Base-by-base conservation (phyloP, 2,329 filamentous ascomycete species). In the Ophiosphaerella herpotricha region DNA sequence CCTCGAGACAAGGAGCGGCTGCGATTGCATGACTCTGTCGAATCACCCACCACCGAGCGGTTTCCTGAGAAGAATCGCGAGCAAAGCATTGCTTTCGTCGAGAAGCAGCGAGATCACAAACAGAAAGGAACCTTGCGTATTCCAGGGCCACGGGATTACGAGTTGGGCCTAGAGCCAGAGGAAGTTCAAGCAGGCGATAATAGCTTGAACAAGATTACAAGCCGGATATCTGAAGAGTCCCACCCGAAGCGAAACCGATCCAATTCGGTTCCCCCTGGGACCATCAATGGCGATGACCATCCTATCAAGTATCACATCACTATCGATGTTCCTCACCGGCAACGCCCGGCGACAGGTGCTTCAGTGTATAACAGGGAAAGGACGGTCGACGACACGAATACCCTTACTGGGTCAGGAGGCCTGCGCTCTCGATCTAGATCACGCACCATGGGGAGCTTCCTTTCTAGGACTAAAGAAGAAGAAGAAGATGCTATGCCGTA, bases 141-240 rank as follows among this genome's bases (percentile, higher is more conserved):
- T 62, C 94, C 94, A 0, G 92, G 92, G 16, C 94, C 94, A 1
- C 82, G 92, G 61, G 94, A 97, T 67, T 92, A 88, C 41, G 94
- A 99, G 63, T 84, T 85, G 43, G 94, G 93, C 23, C 81, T 90
- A 53, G 79, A 86, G 8, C 92, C 92, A 3, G 75, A 85, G 59
- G 75, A 80, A 16, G 68, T 89, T 12, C 78, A 76, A 5, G 75
- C 77, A 29, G 68, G 69, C 16, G 68, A 74, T 13, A 67, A 74
- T 26, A 61, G 64, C 24, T 41, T 70, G 35, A 48, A 62, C 21
- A 56, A 60, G 35, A 43, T 63, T 16, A 26, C 48, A 8, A 64
- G 59, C 36, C 51, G 55, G 12, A 41, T 47, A 11, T 63, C 68
- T 7, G 61, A 67, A 21, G 64, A 70, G 2, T 65, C 55, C 8